Base-by-base conservation (phyloP, 1,284 basidiomycete genomes). In the Irpex sp. region DNA sequence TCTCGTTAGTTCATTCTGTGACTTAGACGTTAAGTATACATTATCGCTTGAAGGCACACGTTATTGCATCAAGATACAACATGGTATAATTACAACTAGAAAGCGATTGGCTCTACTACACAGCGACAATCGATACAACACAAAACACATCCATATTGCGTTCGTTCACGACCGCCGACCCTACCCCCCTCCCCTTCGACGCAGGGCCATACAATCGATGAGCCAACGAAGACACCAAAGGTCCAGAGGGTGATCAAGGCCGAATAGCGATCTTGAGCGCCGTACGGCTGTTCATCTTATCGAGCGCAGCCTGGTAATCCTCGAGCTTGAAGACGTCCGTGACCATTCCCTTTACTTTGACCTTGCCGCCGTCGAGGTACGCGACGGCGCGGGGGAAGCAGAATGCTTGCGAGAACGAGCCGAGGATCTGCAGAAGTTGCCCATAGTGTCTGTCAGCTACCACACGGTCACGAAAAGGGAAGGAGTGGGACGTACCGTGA, bases 331-430 rank as follows among this genome's bases (percentile, higher is more conserved):
- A 86, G 47, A 82, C 76, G 67, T 86, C 82, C 44, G 85, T 85
- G 62, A 81, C 76, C 79, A 79, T 59, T 5, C 47, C 62, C 57
- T 13, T 40, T 6, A 38, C 34, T 26, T 61, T 82, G 60, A 83
- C 80, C 65, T 79, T 82, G 87, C 85, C 85, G 62, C 79, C 79
- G 68, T 87, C 85, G 55, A 87, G 80, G 69, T 86, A 85, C 5
- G 80, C 82, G 31, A 88, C 80, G 2, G 85, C 85, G 54, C 85
- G 81, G 21, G 85, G 84, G 80, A 88, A 87, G 75, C 85, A 86
- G 76, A 79, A 79, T 34, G 80, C 81, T 71, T 86, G 85, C 31
- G 83, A 80, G 77, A 86, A 86, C 36, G 84, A 86, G 59, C 84
- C 83, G 68, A 86, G 83, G 72, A 86, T 83, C 81, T 81, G 64